phyloP scores from a whole-genome alignment of 768 basidiomycete species.

The Tulasnella sp. region DNA sequence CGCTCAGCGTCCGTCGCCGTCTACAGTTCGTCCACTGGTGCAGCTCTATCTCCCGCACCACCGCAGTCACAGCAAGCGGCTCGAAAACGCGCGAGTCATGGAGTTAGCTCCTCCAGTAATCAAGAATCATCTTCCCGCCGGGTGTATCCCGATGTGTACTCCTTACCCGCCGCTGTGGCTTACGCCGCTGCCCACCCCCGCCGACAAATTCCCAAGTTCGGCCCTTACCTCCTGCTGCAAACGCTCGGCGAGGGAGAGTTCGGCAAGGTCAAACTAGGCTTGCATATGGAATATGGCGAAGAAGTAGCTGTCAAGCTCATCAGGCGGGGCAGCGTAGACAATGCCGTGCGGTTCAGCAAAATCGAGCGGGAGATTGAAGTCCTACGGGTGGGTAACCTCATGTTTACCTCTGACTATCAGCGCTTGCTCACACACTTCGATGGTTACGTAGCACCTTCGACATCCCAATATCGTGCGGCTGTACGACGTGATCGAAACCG shows the following conservation, averaged over 20 bases:
- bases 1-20: slow-evolving; percentile 22
- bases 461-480: slow-evolving; percentile 98
- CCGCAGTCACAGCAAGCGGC: not conserved
- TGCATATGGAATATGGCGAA: slow-evolving; percentile 45
- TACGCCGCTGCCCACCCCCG: slow-evolving; percentile 77
- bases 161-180: slow-evolving; percentile 80
- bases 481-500: slow-evolving; percentile 98
- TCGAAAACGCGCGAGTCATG: slow-evolving; percentile 23
- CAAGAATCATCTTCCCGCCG: not conserved
- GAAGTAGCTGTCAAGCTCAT: slow-evolving; percentile 75
- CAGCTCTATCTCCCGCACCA: slow-evolving; percentile 21
- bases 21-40: slow-evolving; percentile 16
- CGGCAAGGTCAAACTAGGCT: slow-evolving; percentile 49
- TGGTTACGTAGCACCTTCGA: slow-evolving; percentile 63
- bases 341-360: slow-evolving; percentile 80
- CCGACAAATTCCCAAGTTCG: slow-evolving; percentile 87
- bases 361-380: slow-evolving; percentile 98
- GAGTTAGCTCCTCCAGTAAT: slow-evolving; percentile 16
- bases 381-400: slow-evolving; percentile 61
- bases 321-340: slow-evolving; percentile 86
- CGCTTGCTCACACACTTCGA: not conserved
- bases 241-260: slow-evolving; percentile 82
- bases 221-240: slow-evolving; percentile 91
- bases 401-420: slow-evolving; percentile 6
- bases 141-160: slow-evolving; percentile 56